Percentiles rank a stretch among this genome's conserved stretches.
phyloP scores from a whole-genome alignment of 2,329 filamentous ascomycete species.

The Diaporthe helianthi region DNA sequence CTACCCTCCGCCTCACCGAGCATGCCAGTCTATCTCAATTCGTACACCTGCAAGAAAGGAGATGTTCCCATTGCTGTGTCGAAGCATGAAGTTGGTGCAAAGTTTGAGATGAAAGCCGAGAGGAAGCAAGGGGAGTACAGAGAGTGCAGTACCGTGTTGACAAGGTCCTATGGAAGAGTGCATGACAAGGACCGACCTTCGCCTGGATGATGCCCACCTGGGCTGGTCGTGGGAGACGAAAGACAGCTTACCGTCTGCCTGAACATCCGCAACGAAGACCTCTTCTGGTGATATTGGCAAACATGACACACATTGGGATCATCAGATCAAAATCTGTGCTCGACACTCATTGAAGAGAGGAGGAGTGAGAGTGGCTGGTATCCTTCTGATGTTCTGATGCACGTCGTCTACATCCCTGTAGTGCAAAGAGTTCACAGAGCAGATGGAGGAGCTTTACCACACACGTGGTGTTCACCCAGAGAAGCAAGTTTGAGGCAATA shows the following conservation, averaged over 20 bases:
- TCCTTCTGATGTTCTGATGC: not conserved
- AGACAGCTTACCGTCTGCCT: not conserved
- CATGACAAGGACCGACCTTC: not conserved
- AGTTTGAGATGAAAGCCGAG: not conserved
- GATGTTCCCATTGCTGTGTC: not conserved
- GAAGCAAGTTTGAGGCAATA: not conserved
- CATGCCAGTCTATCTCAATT: not conserved
- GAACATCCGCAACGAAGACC: not conserved
- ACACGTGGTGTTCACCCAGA: not conserved
- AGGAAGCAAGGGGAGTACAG: not conserved
- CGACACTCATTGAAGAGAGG: not conserved
- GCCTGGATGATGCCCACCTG: not conserved
- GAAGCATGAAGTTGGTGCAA: slow-evolving; percentile 3
- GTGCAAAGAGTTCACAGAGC: not conserved
- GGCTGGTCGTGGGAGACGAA: not conserved
- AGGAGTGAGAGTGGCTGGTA: not conserved
- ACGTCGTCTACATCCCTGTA: not conserved
- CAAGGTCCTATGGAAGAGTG: not conserved
- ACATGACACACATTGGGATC: not conserved
- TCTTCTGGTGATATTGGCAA: not conserved
- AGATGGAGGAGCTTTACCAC: not conserved
- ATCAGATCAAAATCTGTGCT: not conserved
- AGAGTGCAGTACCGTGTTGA: not conserved
- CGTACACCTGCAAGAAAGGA: not conserved
- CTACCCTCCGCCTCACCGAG: not conserved